Base-by-base conservation (phyloP, 2,329 filamentous ascomycete species). In the Stromatinia cepivora region DNA sequence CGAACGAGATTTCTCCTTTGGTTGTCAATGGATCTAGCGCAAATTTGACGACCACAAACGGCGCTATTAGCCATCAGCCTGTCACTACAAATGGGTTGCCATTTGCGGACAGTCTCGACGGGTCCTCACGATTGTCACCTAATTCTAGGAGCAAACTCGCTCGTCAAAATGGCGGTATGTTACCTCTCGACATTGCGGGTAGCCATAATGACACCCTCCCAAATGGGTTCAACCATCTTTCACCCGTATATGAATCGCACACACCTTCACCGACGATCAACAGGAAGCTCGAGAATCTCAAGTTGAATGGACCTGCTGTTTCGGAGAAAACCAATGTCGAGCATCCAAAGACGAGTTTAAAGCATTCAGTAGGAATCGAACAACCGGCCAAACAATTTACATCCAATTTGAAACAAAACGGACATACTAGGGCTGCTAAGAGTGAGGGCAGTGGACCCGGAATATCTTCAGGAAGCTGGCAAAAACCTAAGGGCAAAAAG, bases 191-290 rank as follows among this genome's bases (percentile, higher is more conserved):
- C 66, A 77, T 77, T 70, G 74, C 75, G 22, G 57, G 69, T 6
- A 68, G 75, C 31, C 72, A 75, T 34, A 70, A 71, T 45, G 75
- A 78, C 6, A 68, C 52, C 45, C 57, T 73, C 3, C 75, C 75
- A 39, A 76, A 77, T 42, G 77, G 77, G 25, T 50, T 74, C 11
- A 67, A 75, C 28, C 85, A 84, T 73, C 82, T 94, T 2, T 93
- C 91, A 0, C 91, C 91, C 0, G 91, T 93, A 0, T 90, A 90
- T 67, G 91, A 93, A 80, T 85, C 86, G 8, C 84, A 86, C n/a
- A 90, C 89, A 0, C 89, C 90, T 3, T 92, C 91, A 1, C 90
- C 91, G 1, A 90, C 84, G 4, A 82, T 85, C 17, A 81, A 81
- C 68, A 84, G 89, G 67, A 88, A 84, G 61, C 80, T 84, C 63